phyloP scores from a whole-genome alignment of 2,329 filamentous ascomycete genomes.

The Talaromyces sp. region DNA sequence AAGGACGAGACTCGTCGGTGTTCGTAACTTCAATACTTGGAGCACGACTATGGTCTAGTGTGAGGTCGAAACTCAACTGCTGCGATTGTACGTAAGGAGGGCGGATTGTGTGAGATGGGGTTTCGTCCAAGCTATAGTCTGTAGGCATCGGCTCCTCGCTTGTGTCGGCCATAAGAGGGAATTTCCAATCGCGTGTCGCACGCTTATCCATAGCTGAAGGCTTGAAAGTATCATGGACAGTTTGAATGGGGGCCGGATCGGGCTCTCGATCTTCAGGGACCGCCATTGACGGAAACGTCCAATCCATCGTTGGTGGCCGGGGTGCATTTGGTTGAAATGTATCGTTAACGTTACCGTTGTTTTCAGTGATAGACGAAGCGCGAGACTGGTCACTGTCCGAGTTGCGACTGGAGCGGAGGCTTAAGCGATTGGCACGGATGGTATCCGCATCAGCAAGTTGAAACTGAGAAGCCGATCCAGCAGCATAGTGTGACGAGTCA shows the following conservation, averaged over 20 bases:
- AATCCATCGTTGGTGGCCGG: constrained; percentile 42
- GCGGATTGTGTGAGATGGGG: constrained; percentile 27
- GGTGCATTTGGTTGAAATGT: constrained; percentile 26
- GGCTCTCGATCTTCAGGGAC: constrained; percentile 19
- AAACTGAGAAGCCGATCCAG: constrained; percentile 46
- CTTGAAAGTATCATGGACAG: not conserved
- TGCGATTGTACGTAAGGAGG: constrained; percentile 15
- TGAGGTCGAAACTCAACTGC: constrained; percentile 12
- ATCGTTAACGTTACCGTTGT: constrained; percentile 13
- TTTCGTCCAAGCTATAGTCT: constrained; percentile 12
- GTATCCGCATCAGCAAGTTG: constrained; percentile 50
- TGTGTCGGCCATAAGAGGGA: constrained; percentile 37
- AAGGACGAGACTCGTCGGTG: constrained; percentile 27
- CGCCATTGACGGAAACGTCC: constrained; percentile 38
- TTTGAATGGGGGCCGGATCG: constrained; percentile 1
- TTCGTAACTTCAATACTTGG: not conserved
- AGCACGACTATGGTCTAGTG: constrained; percentile 10
- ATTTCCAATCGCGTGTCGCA: constrained; percentile 50
- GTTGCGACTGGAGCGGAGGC: constrained; percentile 38
- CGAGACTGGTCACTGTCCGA: constrained; percentile 30
- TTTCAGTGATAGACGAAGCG: constrained; percentile 21
- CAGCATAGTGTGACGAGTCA: constrained; percentile 46
- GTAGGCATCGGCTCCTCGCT: constrained; percentile 1
- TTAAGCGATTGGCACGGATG: constrained; percentile 50
- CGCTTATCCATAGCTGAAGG: constrained; percentile 22